Percentiles rank a stretch among this genome's conserved stretches.
These are phyloP conservation scores for Suillus americanus DNA, from an alignment of 768 basidiomycete species.

Conservation along the genomic window DNA sequence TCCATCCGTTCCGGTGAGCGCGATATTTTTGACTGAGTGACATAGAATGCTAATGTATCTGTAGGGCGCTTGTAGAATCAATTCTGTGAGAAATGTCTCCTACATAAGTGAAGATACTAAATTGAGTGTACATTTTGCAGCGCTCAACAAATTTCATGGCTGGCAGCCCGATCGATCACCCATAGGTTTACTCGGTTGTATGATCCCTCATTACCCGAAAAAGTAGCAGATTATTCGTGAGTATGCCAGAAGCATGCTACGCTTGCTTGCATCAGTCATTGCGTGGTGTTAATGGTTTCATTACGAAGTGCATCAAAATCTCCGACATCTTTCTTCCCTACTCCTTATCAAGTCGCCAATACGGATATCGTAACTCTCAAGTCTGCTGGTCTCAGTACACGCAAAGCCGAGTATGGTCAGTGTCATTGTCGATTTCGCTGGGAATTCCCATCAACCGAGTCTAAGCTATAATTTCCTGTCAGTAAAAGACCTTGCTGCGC, in stretches of 20 bases:
- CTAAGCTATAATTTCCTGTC: neutral
- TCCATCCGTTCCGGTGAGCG: slow-evolving; percentile 79
- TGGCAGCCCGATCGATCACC: slow-evolving; percentile 80
- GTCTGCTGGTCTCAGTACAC: slow-evolving; percentile 72
- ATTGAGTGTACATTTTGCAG: slow-evolving; percentile 31
- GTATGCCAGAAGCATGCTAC: slow-evolving; percentile 16
- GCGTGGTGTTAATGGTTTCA: slow-evolving; percentile 4
- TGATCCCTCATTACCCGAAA: slow-evolving; percentile 72
- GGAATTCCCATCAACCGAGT: neutral
- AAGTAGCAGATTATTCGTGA: slow-evolving; percentile 50
- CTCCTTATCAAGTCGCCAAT: slow-evolving; percentile 63
- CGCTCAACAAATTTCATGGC: slow-evolving; percentile 83
- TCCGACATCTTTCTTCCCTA: slow-evolving; percentile 60
- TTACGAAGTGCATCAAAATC: slow-evolving; percentile 17
- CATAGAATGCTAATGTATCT: neutral
- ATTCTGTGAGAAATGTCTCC: slow-evolving; percentile 55
- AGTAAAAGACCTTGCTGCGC: slow-evolving; percentile 78
- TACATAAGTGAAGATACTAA: neutral
- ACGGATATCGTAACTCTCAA: slow-evolving; percentile 60
- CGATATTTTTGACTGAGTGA: slow-evolving; percentile 8
- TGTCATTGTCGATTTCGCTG: neutral
- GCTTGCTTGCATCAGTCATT: neutral
- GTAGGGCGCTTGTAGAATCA: slow-evolving; percentile 68
- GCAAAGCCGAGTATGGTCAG: slow-evolving; percentile 91
- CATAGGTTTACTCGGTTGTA: slow-evolving; percentile 79